Percentiles rank a stretch among this genome's conserved stretches.
Conservation (phyloP, 73 alveolate species). For the Paramecium caudatum region DNA sequence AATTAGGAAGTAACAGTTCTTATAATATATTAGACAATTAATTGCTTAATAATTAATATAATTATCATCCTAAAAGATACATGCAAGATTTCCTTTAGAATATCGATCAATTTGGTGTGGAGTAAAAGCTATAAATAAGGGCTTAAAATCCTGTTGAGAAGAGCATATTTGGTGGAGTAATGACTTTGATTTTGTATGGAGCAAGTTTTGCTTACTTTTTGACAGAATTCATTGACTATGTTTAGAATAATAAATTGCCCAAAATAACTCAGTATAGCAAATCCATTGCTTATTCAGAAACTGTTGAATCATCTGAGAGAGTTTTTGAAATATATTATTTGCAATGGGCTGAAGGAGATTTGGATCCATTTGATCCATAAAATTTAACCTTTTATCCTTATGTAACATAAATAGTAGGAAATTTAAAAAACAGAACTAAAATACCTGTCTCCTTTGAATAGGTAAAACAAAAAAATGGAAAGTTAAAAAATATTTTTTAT, state of each 20-base stretch:
- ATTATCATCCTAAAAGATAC: too few species aligned
- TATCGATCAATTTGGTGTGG: constrained; percentile 27
- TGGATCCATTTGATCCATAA: constrained; percentile 60
- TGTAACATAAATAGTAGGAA: too few species aligned
- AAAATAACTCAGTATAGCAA: background rate
- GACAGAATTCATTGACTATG: background rate
- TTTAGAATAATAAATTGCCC: constrained; percentile 8
- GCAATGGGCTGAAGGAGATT: background rate
- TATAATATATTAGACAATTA: too few species aligned
- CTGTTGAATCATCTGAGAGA: background rate
- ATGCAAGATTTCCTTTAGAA: background rate
- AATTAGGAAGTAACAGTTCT: too few species aligned
- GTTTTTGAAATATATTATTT: background rate
- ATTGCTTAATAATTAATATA: too few species aligned
- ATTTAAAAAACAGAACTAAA: too few species aligned
- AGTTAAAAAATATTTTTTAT: background rate
- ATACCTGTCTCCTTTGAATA: too few species aligned
- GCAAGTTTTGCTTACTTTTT: constrained; percentile 1
- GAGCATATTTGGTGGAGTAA: constrained; percentile 10
- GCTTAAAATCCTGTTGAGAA: background rate
- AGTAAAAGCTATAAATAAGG: background rate
- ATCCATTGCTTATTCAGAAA: background rate
- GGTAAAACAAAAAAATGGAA: background rate
- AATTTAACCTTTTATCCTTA: constrained; percentile 4
- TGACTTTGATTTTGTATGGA: background rate